Percentiles rank a stretch among this genome's conserved stretches.
Conservation (phyloP, 2,329 filamentous ascomycete species). For the Epichloe bromicola region DNA sequence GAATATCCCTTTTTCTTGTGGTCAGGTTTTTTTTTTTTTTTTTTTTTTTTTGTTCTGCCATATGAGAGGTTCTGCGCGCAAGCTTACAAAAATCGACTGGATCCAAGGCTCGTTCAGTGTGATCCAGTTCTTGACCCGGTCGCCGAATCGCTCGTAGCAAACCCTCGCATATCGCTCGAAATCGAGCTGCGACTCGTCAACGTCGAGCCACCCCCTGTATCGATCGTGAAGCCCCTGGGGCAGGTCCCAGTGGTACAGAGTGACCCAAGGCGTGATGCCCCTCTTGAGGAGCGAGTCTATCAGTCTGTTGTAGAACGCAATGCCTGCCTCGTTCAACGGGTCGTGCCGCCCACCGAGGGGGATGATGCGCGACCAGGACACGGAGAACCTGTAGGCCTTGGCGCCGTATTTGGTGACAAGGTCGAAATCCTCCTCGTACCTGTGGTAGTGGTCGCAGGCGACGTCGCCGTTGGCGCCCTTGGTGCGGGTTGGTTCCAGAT, state of each 20-base stretch:
- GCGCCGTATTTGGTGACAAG: constrained; percentile 45
- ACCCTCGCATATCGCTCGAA: constrained; percentile 24
- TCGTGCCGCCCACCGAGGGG: constrained; percentile 50
- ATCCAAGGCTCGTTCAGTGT: constrained; percentile 28
- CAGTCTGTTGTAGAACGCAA: constrained; percentile 46
- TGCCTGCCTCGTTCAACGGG: constrained; percentile 46
- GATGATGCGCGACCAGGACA: constrained; percentile 52
- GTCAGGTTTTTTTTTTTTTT: neutral
- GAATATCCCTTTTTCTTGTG: constrained; percentile 15
- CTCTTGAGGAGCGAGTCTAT: constrained; percentile 43
- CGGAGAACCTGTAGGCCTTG: constrained; percentile 49
- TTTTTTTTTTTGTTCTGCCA: too few species aligned
- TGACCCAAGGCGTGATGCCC: constrained; percentile 48
- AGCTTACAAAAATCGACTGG: constrained; percentile 20
- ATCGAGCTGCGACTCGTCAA: constrained; percentile 18
- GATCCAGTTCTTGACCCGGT: constrained; percentile 26
- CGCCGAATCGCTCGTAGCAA: constrained; percentile 27
- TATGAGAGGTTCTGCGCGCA: too few species aligned
- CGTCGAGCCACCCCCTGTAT: constrained; percentile 23
- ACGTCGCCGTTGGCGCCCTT: constrained; percentile 33
- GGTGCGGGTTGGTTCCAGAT: constrained; percentile 26
- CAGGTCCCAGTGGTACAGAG: constrained; percentile 52
- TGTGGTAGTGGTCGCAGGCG: constrained; percentile 30
- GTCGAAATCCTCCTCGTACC: constrained; percentile 39
- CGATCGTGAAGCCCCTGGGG: constrained; percentile 23